Base-by-base conservation (phyloP, 2,329 filamentous ascomycete genomes). In the Cladorrhinum sp. region DNA sequence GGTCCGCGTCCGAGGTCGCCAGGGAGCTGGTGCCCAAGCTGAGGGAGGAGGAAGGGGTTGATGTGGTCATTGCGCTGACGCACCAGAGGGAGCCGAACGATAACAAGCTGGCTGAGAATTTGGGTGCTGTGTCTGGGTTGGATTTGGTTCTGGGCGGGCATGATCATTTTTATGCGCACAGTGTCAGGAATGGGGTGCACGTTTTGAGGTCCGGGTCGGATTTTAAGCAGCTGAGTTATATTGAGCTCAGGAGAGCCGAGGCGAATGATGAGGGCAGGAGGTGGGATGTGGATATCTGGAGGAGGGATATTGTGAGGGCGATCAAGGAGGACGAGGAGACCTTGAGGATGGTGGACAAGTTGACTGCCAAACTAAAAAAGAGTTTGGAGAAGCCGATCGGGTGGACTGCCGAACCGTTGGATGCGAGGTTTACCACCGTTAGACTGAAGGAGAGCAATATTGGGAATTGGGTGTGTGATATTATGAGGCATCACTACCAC, bases 21-120 rank as follows among this genome's bases (percentile, higher is more conserved):
- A 86, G 83, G 68, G 86, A 92, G 70, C 80, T 96, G 1, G 86
- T 92, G 0, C 90, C 91, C 0, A 75, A 83, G 57, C 78, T 97
- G 55, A 85, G 90, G 49, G 85, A 84, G 53, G 82, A 92, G 69
- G n/a, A n/a, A n/a, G 92, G 92, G 1, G 91, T 90, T 12, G 90
- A 96, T 60, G 86, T 96, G 53, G 79, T 97, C 62, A 82, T 97
- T 26, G 91, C 90, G 2, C 76, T 96, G 2, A 92, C 90, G 14
- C 93, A 96, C 73, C 89, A 92, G 77, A 84, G 92, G 50, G 91
- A 96, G 74, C 91, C 91, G 12, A 96, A 96, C 70, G 92, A 96
- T 74, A 86, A 90, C 71, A 96, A 96, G 75, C 79, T 97, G 3
- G 92, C 93, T 0, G 80, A 86, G 62, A 87, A 90, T 64, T 83